Evolutionary conservation across 2,329 filamentous ascomycete genomes (phyloP), one percentile per base, ranked within the genome.

Genomic region (Elsinoe australis): DNA sequence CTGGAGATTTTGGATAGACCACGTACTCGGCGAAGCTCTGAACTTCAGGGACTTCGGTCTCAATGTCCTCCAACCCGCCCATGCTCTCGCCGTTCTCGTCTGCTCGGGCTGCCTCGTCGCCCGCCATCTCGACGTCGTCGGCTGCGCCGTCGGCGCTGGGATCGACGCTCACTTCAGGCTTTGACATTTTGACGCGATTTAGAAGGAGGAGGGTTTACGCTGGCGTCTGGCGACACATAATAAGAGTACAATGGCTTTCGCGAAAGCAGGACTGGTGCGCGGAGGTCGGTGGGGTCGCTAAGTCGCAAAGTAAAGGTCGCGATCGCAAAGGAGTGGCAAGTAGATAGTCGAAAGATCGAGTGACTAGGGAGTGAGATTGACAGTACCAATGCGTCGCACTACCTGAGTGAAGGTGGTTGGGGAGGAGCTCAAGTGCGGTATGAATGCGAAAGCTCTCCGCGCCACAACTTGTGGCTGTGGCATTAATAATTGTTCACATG

Each of bases 91-190:
- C 53, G 41, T 54, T 41, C n/a, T 55, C 51, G 5, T 31, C 47
- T 7, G n/a, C n/a, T n/a, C n/a, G n/a, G n/a, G 36, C 26, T 9
- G 50, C 59, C 9, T 56, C 55, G 4, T 56, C 59, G 18, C 67
- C 69, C 10, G 57, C 66, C 71, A 77, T 72, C 44, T 76, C 74
- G 22, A 76, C 62, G 53, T 78, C 73, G 3, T 63, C 65, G 35
- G 64, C 67, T 38, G 58, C 61, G 28, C 56, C 59, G 46, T 60
- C 63, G 15, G 59, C 55, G 42, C 42, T 35, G 18, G 33, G 28
- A 14, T 57, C 56, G 33, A 62, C 57, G 47, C 61, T 54, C 17
- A 60, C 57, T 51, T 59, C 58, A 15, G 57, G 57, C 36, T 63
- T 59, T 14, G 59, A 58, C 61, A 65, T 64, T 35, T 28, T 39